phyloP scores from a whole-genome alignment of 2,329 filamentous ascomycete genomes.

The Tolypocladium endophyticum region DNA sequence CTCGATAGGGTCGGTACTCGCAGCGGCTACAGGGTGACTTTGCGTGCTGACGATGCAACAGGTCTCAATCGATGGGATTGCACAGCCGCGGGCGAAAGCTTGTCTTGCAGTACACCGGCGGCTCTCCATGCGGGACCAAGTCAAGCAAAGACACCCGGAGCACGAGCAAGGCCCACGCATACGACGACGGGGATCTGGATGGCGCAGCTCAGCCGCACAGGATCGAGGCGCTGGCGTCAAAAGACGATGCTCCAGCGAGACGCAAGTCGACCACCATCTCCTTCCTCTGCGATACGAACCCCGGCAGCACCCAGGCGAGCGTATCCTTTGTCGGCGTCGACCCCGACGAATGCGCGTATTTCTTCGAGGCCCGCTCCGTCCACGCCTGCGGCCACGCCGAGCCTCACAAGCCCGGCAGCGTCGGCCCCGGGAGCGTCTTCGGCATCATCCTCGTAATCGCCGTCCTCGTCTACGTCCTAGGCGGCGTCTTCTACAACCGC shows the following conservation, averaged over 20 bases:
- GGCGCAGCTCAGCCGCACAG: constrained; percentile 2
- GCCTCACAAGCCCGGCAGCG: constrained; percentile 61
- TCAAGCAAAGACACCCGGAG: constrained; percentile 15
- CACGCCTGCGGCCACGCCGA: constrained; percentile 65
- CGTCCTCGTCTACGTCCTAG: constrained; percentile 78
- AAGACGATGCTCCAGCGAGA: constrained; percentile 18
- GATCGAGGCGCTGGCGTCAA: constrained; percentile 17
- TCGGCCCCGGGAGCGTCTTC: constrained; percentile 69
- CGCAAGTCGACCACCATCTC: constrained; percentile 81
- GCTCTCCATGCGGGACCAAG: constrained; percentile 57
- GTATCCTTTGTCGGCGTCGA: constrained; percentile 76
- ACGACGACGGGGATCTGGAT: neutral
- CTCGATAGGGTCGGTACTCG: constrained; percentile 58
- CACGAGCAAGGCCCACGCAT: neutral
- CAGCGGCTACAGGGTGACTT: neutral
- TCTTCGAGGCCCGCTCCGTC: constrained; percentile 83
- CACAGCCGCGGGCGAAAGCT: constrained; percentile 60
- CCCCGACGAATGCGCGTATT: constrained; percentile 86
- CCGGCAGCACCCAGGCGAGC: constrained; percentile 53
- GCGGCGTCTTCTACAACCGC: constrained; percentile 90
- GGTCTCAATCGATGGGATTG: constrained; percentile 39
- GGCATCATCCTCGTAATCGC: constrained; percentile 72
- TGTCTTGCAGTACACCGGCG: constrained; percentile 65
- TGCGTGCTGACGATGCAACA: constrained; percentile 5
- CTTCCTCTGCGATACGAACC: constrained; percentile 84